phyloP scores from a whole-genome alignment of 2,329 filamentous ascomycete species.

The Pseudocercospora cruenta region DNA sequence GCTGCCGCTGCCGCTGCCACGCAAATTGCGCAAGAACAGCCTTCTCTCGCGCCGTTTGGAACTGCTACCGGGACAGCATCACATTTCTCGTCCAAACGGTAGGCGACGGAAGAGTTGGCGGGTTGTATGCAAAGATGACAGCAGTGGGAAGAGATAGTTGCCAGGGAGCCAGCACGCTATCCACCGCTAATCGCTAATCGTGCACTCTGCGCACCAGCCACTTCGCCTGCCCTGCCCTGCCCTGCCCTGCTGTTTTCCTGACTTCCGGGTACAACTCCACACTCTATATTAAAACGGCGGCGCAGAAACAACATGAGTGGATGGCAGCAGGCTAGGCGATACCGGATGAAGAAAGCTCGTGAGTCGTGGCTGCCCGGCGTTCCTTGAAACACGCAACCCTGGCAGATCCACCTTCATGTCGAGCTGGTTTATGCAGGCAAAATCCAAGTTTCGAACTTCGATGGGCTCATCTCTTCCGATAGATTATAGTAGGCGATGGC shows the following conservation, averaged over 20 bases:
- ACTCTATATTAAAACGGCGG: slow-evolving; percentile 6
- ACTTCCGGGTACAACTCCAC: slow-evolving; percentile 5
- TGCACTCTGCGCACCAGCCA: not conserved
- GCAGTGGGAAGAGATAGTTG: not conserved
- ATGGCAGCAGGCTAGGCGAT: not conserved
- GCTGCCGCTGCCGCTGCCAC: not conserved
- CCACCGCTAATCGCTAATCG: not conserved
- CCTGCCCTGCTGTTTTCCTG: not conserved
- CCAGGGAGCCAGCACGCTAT: not conserved
- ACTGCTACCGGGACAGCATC: not conserved
- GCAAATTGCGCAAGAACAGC: not conserved
- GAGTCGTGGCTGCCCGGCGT: slow-evolving; percentile 15
- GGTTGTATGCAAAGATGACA: not conserved
- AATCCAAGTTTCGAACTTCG: slow-evolving; percentile 21
- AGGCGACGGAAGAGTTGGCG: not conserved
- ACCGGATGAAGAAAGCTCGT: slow-evolving; percentile 10
- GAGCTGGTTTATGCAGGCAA: slow-evolving; percentile 15
- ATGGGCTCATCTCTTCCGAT: slow-evolving; percentile 24
- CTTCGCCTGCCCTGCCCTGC: not conserved
- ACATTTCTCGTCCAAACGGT: not conserved
- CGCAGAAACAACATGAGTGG: slow-evolving; percentile 12
- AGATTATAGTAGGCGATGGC: slow-evolving; percentile 8
- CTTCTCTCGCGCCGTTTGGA: not conserved
- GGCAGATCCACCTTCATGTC: slow-evolving; percentile 17
- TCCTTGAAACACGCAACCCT: slow-evolving; percentile 19